Conservation (phyloP, 75 land plant species). For the Cunninghamia lanceolata region DNA sequence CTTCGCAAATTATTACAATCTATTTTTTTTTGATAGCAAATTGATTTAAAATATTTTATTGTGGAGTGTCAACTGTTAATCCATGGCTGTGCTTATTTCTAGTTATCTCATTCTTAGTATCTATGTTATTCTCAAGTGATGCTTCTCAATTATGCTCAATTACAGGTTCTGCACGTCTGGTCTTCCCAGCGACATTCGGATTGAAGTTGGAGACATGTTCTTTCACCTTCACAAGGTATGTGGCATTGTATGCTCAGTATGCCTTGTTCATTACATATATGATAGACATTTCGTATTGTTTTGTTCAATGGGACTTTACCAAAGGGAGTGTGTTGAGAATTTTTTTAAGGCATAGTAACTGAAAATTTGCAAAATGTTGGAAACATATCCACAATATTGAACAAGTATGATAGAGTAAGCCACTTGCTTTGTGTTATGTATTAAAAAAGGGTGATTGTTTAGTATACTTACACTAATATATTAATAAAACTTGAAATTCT, state of each 20-base stretch:
- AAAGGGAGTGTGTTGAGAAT: too few relatives aligned
- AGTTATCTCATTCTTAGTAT: background rate
- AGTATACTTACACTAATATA: too few relatives aligned
- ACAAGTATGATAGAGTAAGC: too few relatives aligned
- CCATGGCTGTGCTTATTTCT: background rate
- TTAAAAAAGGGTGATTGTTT: too few relatives aligned
- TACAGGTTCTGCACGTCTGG: conserved; percentile 51
- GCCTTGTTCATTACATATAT: background rate
- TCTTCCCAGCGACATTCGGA: conserved; percentile 67
- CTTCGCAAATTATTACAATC: background rate
- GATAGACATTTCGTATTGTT: background rate
- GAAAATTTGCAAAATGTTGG: too few relatives aligned
- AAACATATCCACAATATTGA: too few relatives aligned
- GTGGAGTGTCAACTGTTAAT: background rate
- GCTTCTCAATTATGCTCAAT: background rate
- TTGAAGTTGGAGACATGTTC: conserved; percentile 63
- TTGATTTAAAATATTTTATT: background rate
- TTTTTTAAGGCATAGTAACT: too few relatives aligned
- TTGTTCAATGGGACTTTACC: background rate
- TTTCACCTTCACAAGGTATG: conserved; percentile 83
- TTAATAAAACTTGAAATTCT: too few relatives aligned
- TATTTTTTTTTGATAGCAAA: background rate
- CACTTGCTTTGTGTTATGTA: too few relatives aligned
- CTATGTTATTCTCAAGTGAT: background rate
- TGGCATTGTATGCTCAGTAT: background rate